Base-by-base conservation (phyloP, 2,329 filamentous ascomycete species). In the Paramyrothecium roridum region DNA sequence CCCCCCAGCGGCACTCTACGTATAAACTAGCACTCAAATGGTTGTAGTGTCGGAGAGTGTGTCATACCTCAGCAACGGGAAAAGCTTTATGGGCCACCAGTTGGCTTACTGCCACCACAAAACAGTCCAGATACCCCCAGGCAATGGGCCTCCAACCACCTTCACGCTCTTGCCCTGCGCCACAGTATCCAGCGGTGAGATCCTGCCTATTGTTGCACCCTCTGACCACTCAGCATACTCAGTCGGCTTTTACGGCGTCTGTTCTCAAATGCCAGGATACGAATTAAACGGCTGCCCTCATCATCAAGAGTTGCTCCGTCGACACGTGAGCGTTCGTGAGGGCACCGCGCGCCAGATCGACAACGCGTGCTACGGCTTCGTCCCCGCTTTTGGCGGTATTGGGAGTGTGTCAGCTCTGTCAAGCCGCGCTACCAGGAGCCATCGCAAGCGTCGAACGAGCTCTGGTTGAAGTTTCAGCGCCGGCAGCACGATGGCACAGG, bases 401-500 rank as follows among this genome's bases (percentile, higher is more conserved):
- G 54, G 45, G 13, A 50, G 48, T n/a, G 12, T 55, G 4, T 26
- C 50, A 26, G 50, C 54, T 2, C 54, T 55, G 4, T 55, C 54
- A 8, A 53, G 21, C 50, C 54, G 12, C 54, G 54, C 22, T 50
- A 55, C 13, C 54, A 55, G 16, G 54, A 33, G 12, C 50, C 50
- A 16, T 55, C 50, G 11, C 48, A 26, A 19, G 46, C 43, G 2
- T 34, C 22, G n/a, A 55, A 55, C 30, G 54, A 55, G 50, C 33
- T 55, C 7, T 55, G 54, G 54, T 52, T 55, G 54, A 52, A 50
- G 7, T 55, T 55, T n/a, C 54, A 55, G 46, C 54, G 54, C 16
- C 52, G 49, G 30, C 19, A n/a, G 1, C 10, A 49, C n/a, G 37
- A 52, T 16, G 40, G 30, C 17, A 40, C 17, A 8, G 54, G 50